Percentiles rank a stretch among this genome's conserved stretches.
These are phyloP conservation scores for Cordyceps tenuipes DNA, from an alignment of 2,329 filamentous ascomycete genomes.

Conservation along the genomic window DNA sequence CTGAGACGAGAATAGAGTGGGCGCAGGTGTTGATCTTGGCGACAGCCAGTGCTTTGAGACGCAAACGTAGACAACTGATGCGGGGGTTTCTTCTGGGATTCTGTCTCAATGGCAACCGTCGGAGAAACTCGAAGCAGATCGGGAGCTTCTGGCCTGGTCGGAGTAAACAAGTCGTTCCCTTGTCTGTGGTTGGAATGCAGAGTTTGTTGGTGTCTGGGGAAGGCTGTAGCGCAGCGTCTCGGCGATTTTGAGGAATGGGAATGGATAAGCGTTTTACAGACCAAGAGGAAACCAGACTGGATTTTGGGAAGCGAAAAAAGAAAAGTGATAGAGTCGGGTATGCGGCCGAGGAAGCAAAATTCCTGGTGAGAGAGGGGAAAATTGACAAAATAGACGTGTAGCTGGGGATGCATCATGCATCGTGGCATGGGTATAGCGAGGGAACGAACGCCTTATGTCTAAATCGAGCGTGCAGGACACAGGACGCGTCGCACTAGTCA, in stretches of 20 bases:
- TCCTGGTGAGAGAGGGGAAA: background rate
- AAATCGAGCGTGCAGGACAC: background rate
- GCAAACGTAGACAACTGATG: background rate
- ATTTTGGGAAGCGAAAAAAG: background rate
- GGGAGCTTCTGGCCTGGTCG: background rate
- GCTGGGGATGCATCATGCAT: background rate
- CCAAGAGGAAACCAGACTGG: background rate
- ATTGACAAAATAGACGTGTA: background rate
- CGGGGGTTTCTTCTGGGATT: background rate
- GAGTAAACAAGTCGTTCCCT: constrained; percentile 2
- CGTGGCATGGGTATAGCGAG: background rate
- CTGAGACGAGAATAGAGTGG: background rate
- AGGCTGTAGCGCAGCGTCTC: background rate
- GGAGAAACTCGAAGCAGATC: background rate
- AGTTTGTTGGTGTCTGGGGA: background rate
- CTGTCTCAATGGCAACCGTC: constrained; percentile 3
- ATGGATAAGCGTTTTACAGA: background rate
- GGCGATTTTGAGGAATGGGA: constrained; percentile 1
- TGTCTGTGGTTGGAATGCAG: background rate
- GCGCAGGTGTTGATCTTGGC: background rate
- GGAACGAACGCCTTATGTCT: constrained; percentile 5
- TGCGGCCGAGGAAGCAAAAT: background rate
- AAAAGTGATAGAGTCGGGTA: background rate
- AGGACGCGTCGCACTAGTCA: background rate
- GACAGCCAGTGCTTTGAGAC: background rate